These are phyloP conservation scores for Epichloe hybrida DNA, from an alignment of 2,329 filamentous ascomycete species.

Conservation along the genomic window DNA sequence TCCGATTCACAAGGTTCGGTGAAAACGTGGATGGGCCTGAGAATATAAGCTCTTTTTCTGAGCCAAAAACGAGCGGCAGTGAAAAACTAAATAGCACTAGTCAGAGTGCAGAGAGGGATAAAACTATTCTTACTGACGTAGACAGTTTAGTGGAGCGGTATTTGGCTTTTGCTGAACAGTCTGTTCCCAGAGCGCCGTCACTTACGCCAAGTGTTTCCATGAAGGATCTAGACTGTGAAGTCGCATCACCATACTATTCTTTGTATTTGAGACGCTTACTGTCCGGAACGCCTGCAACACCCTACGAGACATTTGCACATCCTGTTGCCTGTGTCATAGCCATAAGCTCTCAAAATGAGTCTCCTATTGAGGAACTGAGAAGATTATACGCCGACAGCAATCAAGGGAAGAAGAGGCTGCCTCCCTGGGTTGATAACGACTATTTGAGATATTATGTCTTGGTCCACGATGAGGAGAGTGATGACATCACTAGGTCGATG, in stretches of 20 bases:
- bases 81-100: conserved; percentile 18
- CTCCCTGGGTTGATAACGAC: conserved; percentile 78
- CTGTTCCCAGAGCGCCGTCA: conserved; percentile 23
- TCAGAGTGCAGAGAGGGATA: conserved; percentile 17
- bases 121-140: conserved; percentile 43
- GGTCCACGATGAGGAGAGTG: conserved; percentile 89
- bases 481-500: conserved; percentile 84
- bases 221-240: conserved; percentile 30
- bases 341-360: conserved; percentile 75
- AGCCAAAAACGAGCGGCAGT: conserved; percentile 22
- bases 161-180: conserved; percentile 59
- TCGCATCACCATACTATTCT: conserved; percentile 67
- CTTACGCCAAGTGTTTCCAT: conserved; percentile 26
- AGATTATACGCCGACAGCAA: conserved; percentile 77
- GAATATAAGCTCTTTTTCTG: conserved; percentile 16
- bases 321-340: conserved; percentile 90
- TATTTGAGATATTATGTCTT: conserved; percentile 93
- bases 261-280: conserved; percentile 74
- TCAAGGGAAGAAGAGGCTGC: conserved; percentile 58
- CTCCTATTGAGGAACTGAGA: conserved; percentile 76
- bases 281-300: conserved; percentile 61
- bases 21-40: conserved; percentile 40
- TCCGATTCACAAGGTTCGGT: conserved; percentile 68
- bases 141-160: conserved; percentile 73
- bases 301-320: conserved; percentile 88